Percentiles rank a stretch among this genome's conserved stretches.
phyloP scores from a whole-genome alignment of 495 filamentous ascomycete genomes.

The Cercophora sp. region DNA sequence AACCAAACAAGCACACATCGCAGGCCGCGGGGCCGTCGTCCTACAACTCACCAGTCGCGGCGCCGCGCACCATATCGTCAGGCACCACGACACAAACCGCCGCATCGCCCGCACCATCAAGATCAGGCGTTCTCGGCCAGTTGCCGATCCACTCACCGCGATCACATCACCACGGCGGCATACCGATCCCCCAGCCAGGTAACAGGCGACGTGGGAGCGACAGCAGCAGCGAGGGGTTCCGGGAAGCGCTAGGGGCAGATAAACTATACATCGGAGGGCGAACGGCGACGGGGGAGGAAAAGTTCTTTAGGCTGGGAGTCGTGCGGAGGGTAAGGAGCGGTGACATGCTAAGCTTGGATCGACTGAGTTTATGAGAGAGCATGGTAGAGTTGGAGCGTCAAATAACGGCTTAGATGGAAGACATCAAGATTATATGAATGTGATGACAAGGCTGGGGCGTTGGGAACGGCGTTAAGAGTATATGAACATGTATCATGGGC shows the following conservation, averaged over 20 bases:
- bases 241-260: constrained; percentile 71
- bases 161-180: constrained; percentile 30
- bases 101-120: constrained; percentile 25
- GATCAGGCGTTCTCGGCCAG: constrained; percentile 38
- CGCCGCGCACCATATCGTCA: constrained; percentile 26
- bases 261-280: constrained; percentile 84
- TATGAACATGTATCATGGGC: too few species aligned
- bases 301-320: constrained; percentile 70
- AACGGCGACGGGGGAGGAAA: constrained; percentile 80
- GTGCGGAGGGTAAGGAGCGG: constrained; percentile 53
- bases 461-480: too few species aligned
- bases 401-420: constrained; percentile 67
- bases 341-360: constrained; percentile 53
- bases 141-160: constrained; percentile 43
- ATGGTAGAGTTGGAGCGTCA: constrained; percentile 37
- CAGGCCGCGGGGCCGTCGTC: constrained; percentile 19
- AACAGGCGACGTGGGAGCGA: constrained; percentile 67
- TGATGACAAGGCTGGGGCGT: too few species aligned
- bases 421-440: too few species aligned
- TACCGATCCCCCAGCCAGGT: constrained; percentile 30
- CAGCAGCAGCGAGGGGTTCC: constrained; percentile 71
- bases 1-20: constrained; percentile 30
- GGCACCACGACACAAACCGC: constrained; percentile 16
- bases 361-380: constrained; percentile 56
- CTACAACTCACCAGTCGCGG: constrained; percentile 17